Evolutionary conservation across 2,329 filamentous ascomycete genomes (phyloP), one percentile per base, ranked within the genome.

Genomic region (Paradendryphiella salina): DNA sequence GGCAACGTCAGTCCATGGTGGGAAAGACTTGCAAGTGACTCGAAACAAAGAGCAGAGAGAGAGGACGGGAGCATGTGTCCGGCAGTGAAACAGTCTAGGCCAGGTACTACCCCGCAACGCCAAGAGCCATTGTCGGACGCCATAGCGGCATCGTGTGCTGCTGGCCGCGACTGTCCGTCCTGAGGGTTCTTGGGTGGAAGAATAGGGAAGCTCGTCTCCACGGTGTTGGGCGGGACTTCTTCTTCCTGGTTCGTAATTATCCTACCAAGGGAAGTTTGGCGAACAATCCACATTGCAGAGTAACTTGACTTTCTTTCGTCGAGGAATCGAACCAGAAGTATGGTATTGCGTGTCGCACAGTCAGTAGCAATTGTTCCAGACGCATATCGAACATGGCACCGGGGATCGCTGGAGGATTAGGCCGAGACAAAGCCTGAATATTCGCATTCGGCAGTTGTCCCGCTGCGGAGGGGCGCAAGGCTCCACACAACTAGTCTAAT

Each of bases 161-260:
- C 32, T 34, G 23, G 47, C 35, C 32, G 17, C 18, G 28, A 28
- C 28, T 20, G 18, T 15, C 15, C 13, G 31, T 18, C 23, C 10
- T 26, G 23, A 29, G 37, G 36, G n/a, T 41, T 20, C 18, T 26
- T 21, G 31, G 20, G 14, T 18, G 17, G 20, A 41, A 28, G 42
- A 36, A 35, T 23, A 8, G 29, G n/a, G 32, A 44, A 21, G 8
- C 21, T 45, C 23, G 50, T 45, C 50, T 53, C 50, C 50, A 36
- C 31, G 21, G 3, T 9, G 13, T 11, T 45, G 32, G 35, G 33
- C 18, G 23, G 21, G 35, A 35, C 21, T 45, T 21, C 11, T 15
- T 28, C 13, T 31, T 26, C 23, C n/a, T 32, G 35, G 13, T 5
- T 29, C 13, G 37, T 14, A 42, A 35, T 48, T 23, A 35, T 7